phyloP scores from a whole-genome alignment of 2,329 filamentous ascomycete species.

The Diplocarpon rosae region DNA sequence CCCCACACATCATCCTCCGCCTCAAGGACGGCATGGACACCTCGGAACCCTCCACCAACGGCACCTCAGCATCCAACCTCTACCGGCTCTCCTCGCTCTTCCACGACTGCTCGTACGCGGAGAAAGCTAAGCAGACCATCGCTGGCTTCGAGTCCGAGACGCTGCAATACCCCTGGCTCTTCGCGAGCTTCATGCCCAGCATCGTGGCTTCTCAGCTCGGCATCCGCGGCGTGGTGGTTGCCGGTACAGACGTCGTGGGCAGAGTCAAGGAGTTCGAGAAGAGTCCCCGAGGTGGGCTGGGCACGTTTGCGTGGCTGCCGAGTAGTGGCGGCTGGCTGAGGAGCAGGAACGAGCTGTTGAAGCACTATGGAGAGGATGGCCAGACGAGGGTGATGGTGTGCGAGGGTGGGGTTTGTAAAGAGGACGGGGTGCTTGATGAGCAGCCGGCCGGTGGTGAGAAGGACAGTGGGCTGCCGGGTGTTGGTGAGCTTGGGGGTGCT shows the following conservation, averaged over 20 bases:
- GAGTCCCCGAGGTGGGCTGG: constrained; percentile 21
- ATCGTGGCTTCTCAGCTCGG: constrained; percentile 66
- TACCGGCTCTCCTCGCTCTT: constrained; percentile 66
- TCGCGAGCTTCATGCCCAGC: constrained; percentile 65
- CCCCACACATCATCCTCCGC: constrained; percentile 65
- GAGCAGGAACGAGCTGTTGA: constrained; percentile 35
- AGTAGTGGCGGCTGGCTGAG: constrained; percentile 35
- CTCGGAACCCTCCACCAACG: constrained; percentile 81
- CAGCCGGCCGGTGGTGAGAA: no score
- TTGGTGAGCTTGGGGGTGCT: no score
- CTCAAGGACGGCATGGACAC: constrained; percentile 95
- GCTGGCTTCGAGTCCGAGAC: constrained; percentile 85
- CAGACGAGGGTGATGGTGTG: constrained; percentile 36
- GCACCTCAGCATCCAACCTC: constrained; percentile 76
- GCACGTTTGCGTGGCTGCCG: constrained; percentile 16
- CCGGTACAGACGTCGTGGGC: constrained; percentile 13
- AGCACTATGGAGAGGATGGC: constrained; percentile 21
- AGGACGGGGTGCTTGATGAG: constrained; percentile 20
- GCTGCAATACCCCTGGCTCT: constrained; percentile 86
- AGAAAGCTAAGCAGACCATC: constrained; percentile 61
- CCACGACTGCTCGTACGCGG: constrained; percentile 50
- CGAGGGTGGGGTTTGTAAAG: constrained; percentile 34
- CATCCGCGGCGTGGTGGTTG: constrained; percentile 45
- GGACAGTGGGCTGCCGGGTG: no score
- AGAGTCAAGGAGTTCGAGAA: constrained; percentile 28